Conservation (phyloP, 768 basidiomycete genomes). For the Clitopilus hobsonii region DNA sequence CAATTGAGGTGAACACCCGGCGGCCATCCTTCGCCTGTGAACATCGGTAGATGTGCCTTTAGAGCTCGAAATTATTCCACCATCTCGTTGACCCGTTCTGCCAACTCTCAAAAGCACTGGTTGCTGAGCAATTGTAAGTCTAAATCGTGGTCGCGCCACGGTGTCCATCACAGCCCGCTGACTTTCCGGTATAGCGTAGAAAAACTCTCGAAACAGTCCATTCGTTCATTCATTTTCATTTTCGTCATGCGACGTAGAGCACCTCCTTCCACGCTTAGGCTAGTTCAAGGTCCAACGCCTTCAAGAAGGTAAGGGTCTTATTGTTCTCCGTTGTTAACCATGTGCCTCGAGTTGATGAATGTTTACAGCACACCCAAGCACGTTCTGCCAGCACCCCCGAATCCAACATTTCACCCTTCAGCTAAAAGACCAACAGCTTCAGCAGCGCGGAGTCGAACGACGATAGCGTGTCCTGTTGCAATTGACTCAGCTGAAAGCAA, state of each 20-base stretch:
- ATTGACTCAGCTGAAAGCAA: not conserved
- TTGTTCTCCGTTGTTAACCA: not conserved
- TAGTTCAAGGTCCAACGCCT: slow-evolving; percentile 58
- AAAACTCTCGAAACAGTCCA: too few relatives aligned
- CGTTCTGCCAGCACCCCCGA: slow-evolving; percentile 61
- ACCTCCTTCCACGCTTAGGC: slow-evolving; percentile 62
- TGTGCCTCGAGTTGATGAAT: slow-evolving; percentile 6
- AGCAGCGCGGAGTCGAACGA: slow-evolving; percentile 8
- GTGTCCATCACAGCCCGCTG: too few relatives aligned
- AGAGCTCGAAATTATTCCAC: slow-evolving; percentile 1
- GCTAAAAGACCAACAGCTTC: slow-evolving; percentile 10
- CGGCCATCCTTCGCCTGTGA: not conserved
- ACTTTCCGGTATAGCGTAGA: not conserved
- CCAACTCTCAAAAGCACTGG: slow-evolving; percentile 10
- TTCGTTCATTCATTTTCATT: not conserved
- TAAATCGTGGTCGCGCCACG: not conserved
- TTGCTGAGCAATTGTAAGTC: slow-evolving; percentile 7
- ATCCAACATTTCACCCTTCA: slow-evolving; percentile 41
- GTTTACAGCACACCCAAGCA: slow-evolving; percentile 48
- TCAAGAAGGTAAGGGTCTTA: slow-evolving; percentile 36
- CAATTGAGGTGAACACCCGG: not conserved
- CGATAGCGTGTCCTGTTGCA: slow-evolving; percentile 7
- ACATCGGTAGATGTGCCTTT: not conserved
- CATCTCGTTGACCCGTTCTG: not conserved
- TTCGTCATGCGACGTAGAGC: slow-evolving; percentile 60